Evolutionary conservation across 2,329 filamentous ascomycete species (phyloP).

Genomic region (Stemphylium beticola): DNA sequence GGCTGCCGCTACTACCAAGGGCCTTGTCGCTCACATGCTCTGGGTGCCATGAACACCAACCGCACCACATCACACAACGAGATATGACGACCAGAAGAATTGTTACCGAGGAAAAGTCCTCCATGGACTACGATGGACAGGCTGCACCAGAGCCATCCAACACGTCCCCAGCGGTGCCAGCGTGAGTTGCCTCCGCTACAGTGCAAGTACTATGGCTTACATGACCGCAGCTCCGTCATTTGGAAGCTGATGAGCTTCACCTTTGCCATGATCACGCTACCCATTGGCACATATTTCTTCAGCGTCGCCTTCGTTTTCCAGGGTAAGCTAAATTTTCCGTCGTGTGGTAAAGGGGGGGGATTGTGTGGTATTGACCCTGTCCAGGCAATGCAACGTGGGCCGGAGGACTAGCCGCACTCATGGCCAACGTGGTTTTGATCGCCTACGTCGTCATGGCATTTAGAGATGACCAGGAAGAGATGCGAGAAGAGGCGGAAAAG

Average conservation of each 20-base stretch:
- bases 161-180: slow-evolving; percentile 82
- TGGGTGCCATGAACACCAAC: slow-evolving; percentile 2
- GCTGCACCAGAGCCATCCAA: slow-evolving; percentile 63
- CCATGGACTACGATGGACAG: slow-evolving; percentile 55
- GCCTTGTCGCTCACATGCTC: slow-evolving; percentile 2
- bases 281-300: slow-evolving; percentile 87
- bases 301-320: slow-evolving; percentile 77
- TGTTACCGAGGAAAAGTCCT: slow-evolving; percentile 68
- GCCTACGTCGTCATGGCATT: slow-evolving; percentile 92
- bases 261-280: slow-evolving; percentile 84
- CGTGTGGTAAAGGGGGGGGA: background rate
- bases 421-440: slow-evolving; percentile 90
- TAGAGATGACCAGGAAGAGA: slow-evolving; percentile 74
- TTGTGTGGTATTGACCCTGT: slow-evolving; percentile 11
- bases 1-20: background rate
- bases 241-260: slow-evolving; percentile 90
- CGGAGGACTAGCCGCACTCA: slow-evolving; percentile 81
- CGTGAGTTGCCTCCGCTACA: slow-evolving; percentile 59
- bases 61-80: slow-evolving; percentile 1
- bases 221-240: slow-evolving; percentile 72
- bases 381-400: slow-evolving; percentile 87
- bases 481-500: slow-evolving; percentile 54
- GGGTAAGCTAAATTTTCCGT: slow-evolving; percentile 59
- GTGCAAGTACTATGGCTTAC: background rate
- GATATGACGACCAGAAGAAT: slow-evolving; percentile 74